Conservation (phyloP, 805 yeast genomes). For the Kluyveromyces dobzhanskii region DNA sequence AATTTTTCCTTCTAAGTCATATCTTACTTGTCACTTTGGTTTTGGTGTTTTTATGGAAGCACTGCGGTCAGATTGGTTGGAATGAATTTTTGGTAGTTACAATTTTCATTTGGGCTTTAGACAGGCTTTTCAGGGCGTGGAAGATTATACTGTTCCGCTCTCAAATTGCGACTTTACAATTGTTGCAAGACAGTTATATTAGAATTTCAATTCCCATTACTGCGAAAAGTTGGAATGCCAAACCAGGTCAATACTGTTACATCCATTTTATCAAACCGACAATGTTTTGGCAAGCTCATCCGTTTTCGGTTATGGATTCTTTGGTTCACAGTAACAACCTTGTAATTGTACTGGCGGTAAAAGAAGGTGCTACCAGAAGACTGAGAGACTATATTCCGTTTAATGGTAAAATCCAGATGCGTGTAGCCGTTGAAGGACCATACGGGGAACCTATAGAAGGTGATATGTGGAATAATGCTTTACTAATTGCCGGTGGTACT, state of each 20-base stretch:
- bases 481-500: constrained; percentile 64
- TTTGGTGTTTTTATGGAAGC: constrained; percentile 39
- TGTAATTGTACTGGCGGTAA: constrained; percentile 35
- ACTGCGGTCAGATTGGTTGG: constrained; percentile 37
- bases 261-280: constrained; percentile 38
- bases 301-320: constrained; percentile 42
- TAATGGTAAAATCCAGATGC: constrained; percentile 23
- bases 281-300: constrained; percentile 50
- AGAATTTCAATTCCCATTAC: constrained; percentile 14
- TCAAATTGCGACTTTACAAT: constrained; percentile 11
- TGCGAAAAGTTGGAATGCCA: constrained; percentile 27
- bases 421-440: constrained; percentile 53
- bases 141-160: constrained; percentile 22
- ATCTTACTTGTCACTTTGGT: constrained; percentile 34
- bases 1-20: constrained; percentile 38
- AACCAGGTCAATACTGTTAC: constrained; percentile 39
- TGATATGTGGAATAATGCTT: constrained; percentile 43
- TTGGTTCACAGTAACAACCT: constrained; percentile 28
- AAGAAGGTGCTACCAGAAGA: constrained; percentile 38
- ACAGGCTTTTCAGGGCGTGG: constrained; percentile 30
- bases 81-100: constrained; percentile 33
- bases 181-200: constrained; percentile 15
- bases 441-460: constrained; percentile 49
- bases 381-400: constrained; percentile 26
- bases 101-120: constrained; percentile 35